Evolutionary conservation across 2,329 filamentous ascomycete genomes (phyloP).

Genomic region (Penicillium sp.): DNA sequence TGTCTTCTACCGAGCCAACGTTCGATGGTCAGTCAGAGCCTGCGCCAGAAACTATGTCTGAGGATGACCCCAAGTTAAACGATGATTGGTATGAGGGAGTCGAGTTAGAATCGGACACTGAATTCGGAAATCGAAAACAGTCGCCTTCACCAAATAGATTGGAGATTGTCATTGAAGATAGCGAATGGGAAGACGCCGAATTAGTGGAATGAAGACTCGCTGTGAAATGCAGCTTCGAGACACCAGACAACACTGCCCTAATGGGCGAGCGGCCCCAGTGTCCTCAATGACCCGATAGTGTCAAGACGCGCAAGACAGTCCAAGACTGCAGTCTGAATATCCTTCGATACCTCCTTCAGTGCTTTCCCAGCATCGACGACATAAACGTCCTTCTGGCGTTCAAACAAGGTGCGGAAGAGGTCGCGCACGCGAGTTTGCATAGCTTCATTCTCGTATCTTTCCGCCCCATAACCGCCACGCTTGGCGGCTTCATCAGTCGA

Average conservation of each 20-base stretch:
- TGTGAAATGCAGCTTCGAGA: neutral
- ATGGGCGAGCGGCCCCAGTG: conserved; percentile 31
- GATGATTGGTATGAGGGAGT: conserved; percentile 36
- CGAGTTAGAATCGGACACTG: conserved; percentile 29
- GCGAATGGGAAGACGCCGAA: conserved; percentile 53
- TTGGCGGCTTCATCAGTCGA: conserved; percentile 67
- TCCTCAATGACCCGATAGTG: conserved; percentile 34
- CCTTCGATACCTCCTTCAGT: conserved; percentile 51
- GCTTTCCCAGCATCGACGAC: conserved; percentile 55
- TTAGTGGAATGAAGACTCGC: conserved; percentile 35
- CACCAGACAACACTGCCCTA: conserved; percentile 2
- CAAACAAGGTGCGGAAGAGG: conserved; percentile 62
- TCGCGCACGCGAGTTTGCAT: conserved; percentile 78
- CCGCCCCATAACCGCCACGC: conserved; percentile 82
- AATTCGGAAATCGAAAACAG: conserved; percentile 12
- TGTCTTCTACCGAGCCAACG: conserved; percentile 12
- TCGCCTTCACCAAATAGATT: conserved; percentile 22
- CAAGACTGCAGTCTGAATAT: conserved; percentile 33
- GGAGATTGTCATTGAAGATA: conserved; percentile 53
- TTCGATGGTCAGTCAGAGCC: neutral
- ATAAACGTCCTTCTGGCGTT: conserved; percentile 49
- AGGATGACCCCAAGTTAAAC: conserved; percentile 27
- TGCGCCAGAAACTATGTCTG: conserved; percentile 4
- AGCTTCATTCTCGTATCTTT: conserved; percentile 81
- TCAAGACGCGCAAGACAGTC: conserved; percentile 34